A percentile compares a stretch with the other conserved stretches of the same genome.
Evolutionary conservation across 2,329 filamentous ascomycete genomes (phyloP).

Genomic region (Diaporthe amygdali): DNA sequence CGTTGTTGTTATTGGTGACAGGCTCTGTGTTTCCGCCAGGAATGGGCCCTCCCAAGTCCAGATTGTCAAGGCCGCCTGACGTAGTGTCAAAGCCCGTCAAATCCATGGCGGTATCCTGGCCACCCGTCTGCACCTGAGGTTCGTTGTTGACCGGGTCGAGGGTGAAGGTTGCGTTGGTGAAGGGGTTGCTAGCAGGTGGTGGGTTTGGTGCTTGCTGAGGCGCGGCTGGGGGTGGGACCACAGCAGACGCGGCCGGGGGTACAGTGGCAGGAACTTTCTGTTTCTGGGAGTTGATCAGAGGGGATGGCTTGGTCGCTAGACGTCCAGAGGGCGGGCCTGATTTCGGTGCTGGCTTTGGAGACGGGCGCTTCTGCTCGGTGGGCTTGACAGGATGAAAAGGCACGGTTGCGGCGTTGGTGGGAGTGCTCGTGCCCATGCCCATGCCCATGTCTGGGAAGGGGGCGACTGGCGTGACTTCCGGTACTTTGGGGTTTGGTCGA

Average conservation of each 20-base stretch:
- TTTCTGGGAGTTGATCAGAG: slow-evolving; percentile 23
- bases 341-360: slow-evolving; percentile 20
- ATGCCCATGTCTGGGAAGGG: slow-evolving; percentile 27
- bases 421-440: background rate
- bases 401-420: background rate
- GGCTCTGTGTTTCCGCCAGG: slow-evolving; percentile 32
- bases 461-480: slow-evolving; percentile 21
- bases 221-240: background rate
- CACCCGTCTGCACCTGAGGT: background rate
- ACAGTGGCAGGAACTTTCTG: slow-evolving; percentile 17
- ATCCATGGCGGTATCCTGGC: slow-evolving; percentile 9
- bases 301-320: slow-evolving; percentile 21
- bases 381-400: slow-evolving; percentile 18
- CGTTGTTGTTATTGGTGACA: slow-evolving; percentile 29
- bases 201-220: background rate
- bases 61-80: slow-evolving; percentile 4
- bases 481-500: slow-evolving; percentile 13
- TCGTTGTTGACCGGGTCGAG: slow-evolving; percentile 21
- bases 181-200: slow-evolving; percentile 6
- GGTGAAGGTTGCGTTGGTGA: slow-evolving; percentile 26
- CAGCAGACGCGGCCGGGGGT: slow-evolving; percentile 13
- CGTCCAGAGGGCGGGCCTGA: slow-evolving; percentile 20
- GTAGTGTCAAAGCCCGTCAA: slow-evolving; percentile 17
- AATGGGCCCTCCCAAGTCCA: background rate
- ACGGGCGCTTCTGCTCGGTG: slow-evolving; percentile 18